A percentile compares a stretch with the other conserved stretches of the same genome.
Evolutionary conservation across 2,329 filamentous ascomycete genomes (phyloP).

Genomic region (Fusarium dimerum): DNA sequence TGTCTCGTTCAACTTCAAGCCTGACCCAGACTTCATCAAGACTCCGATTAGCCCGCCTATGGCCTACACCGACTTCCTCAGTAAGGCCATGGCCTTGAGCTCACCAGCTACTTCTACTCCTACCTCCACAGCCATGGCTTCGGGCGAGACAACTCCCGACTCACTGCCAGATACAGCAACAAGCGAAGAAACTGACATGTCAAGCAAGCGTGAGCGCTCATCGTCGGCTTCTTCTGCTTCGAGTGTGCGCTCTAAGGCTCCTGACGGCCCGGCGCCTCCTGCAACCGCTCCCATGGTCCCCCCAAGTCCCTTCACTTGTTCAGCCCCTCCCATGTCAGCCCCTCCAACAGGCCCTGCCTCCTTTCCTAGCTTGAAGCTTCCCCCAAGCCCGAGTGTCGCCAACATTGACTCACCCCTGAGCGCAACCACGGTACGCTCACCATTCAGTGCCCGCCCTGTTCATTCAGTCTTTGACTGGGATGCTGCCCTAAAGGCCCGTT

Average conservation of each 20-base stretch:
- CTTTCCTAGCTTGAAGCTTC: slow-evolving; percentile 72
- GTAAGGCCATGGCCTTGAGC: slow-evolving; percentile 73
- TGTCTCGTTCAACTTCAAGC: slow-evolving; percentile 40
- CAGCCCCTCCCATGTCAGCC: slow-evolving; percentile 56
- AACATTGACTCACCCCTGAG: slow-evolving; percentile 70
- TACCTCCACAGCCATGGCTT: slow-evolving; percentile 65
- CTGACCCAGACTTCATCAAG: slow-evolving; percentile 63
- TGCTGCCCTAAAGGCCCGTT: slow-evolving; percentile 66
- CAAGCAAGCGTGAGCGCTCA: slow-evolving; percentile 55
- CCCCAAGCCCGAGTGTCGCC: slow-evolving; percentile 71
- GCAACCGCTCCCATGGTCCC: slow-evolving; percentile 43
- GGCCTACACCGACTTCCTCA: slow-evolving; percentile 89
- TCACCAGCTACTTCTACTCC: slow-evolving; percentile 74
- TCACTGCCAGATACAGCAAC: slow-evolving; percentile 57
- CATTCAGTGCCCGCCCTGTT: slow-evolving; percentile 67
- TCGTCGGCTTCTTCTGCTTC: slow-evolving; percentile 47
- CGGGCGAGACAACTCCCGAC: slow-evolving; percentile 50
- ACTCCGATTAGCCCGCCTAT: slow-evolving; percentile 89
- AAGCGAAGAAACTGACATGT: slow-evolving; percentile 56
- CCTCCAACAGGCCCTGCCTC: slow-evolving; percentile 61
- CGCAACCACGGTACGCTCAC: slow-evolving; percentile 62
- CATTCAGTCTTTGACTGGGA: slow-evolving; percentile 81
- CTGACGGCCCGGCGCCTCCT: slow-evolving; percentile 29
- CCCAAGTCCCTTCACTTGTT: slow-evolving; percentile 53
- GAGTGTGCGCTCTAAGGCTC: slow-evolving; percentile 32